Percentiles rank a stretch among this genome's conserved stretches.
Evolutionary conservation across 768 basidiomycete genomes (phyloP).

Genomic region (Auricularia auricula-judae): DNA sequence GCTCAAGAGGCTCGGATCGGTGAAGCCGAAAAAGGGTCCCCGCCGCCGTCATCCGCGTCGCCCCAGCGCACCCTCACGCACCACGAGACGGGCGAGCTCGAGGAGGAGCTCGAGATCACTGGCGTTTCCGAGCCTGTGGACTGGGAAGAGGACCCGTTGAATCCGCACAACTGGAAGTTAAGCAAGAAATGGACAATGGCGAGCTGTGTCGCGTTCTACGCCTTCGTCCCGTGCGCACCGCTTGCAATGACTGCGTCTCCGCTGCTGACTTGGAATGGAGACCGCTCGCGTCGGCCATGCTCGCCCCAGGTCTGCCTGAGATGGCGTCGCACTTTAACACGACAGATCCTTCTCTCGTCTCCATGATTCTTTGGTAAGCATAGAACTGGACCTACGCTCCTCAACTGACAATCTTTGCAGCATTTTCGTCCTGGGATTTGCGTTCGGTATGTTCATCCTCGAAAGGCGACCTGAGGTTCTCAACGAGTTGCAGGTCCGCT

Average conservation of each 20-base stretch:
- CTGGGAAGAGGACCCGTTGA: constrained; percentile 49
- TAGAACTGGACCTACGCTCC: background rate
- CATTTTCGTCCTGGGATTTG: constrained; percentile 43
- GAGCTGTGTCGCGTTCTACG: constrained; percentile 17
- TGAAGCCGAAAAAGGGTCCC: too few species aligned
- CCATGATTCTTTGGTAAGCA: background rate
- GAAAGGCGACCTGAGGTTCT: constrained; percentile 52
- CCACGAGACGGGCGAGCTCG: background rate
- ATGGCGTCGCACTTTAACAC: constrained; percentile 15
- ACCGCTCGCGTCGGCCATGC: constrained; percentile 48
- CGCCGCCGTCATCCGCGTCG: too few species aligned
- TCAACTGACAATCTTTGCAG: constrained; percentile 10
- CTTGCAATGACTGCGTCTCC: constrained; percentile 24
- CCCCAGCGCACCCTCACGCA: too few species aligned
- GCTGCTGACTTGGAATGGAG: constrained; percentile 24
- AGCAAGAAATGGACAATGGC: constrained; percentile 42
- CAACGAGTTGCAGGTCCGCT: constrained; percentile 14
- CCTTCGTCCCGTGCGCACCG: constrained; percentile 18
- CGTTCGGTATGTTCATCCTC: constrained; percentile 33
- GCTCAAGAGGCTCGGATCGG: too few species aligned
- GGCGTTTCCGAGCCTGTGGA: background rate
- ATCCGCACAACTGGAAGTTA: constrained; percentile 56
- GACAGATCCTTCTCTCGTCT: constrained; percentile 29
- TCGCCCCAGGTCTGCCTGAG: constrained; percentile 56
- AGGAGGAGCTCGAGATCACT: background rate